phyloP scores from a whole-genome alignment of 306 rosid genomes.

The Spatholobus suberectus region DNA sequence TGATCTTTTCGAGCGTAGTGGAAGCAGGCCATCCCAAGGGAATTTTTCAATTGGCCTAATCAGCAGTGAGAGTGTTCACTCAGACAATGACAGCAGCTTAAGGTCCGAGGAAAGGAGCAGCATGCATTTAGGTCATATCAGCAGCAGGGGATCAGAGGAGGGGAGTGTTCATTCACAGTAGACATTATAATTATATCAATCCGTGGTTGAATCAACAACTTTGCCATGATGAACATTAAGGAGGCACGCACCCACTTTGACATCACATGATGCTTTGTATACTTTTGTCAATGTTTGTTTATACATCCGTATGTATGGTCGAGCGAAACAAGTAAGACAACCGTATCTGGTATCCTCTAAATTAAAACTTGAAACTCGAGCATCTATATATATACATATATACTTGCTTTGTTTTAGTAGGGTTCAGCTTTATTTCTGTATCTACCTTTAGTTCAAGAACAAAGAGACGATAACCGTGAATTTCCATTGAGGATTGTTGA shows the following conservation, averaged over 20 bases:
- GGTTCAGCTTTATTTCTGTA: slow-evolving; percentile 33
- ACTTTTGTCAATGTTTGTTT: slow-evolving; percentile 39
- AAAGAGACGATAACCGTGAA: slow-evolving; percentile 34
- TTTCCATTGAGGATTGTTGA: slow-evolving; percentile 39
- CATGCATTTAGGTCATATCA: slow-evolving; percentile 2
- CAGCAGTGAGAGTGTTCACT: slow-evolving; percentile 32
- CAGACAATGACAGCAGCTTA: not conserved
- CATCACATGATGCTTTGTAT: slow-evolving; percentile 26
- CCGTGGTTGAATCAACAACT: not conserved
- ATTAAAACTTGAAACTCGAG: slow-evolving; percentile 24
- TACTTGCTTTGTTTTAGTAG: slow-evolving; percentile 40
- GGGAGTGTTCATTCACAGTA: not conserved
- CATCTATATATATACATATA: not conserved
- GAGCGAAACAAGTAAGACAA: slow-evolving; percentile 23
- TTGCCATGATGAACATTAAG: slow-evolving; percentile 4
- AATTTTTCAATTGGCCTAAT: slow-evolving; percentile 36
- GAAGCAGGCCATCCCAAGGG: slow-evolving; percentile 24
- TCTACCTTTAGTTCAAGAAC: slow-evolving; percentile 28
- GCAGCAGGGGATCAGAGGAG: slow-evolving; percentile 39
- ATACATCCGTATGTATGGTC: slow-evolving; percentile 29
- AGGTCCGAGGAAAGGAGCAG: not conserved
- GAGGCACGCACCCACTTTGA: slow-evolving; percentile 16
- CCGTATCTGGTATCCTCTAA: slow-evolving; percentile 28
- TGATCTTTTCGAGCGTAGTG: slow-evolving; percentile 20
- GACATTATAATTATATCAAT: not conserved